Evolutionary conservation across 441 rosid species (phyloP).

Genomic region (Metrosideros polymorpha): DNA sequence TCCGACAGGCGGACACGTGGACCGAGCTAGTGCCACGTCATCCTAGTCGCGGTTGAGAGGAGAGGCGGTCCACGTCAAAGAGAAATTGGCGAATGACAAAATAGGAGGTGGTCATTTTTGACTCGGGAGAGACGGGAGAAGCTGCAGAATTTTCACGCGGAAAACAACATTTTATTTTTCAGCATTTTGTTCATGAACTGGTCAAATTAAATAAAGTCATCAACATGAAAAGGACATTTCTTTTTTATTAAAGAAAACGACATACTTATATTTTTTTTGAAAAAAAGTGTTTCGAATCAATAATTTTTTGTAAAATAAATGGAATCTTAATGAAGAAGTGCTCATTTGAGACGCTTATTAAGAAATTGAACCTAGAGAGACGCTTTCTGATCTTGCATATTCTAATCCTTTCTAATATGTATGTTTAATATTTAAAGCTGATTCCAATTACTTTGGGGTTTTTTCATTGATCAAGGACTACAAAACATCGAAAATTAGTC

Average conservation of each 20-base stretch:
- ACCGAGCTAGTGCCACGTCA: neutral
- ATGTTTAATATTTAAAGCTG: neutral
- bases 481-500: neutral
- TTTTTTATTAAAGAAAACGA: neutral
- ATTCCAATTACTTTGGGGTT: neutral
- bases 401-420: accelerated
- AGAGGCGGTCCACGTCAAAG: neutral
- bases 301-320: neutral
- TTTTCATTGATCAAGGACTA: neutral
- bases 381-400: neutral
- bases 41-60: neutral
- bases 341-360: neutral
- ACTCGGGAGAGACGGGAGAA: neutral
- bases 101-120: neutral
- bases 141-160: neutral
- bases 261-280: no score
- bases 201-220: neutral
- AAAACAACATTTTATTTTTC: neutral
- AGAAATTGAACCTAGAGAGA: neutral
- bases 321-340: accelerated
- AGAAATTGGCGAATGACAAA: neutral
- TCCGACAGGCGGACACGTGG: neutral
- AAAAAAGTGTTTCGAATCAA: neutral
- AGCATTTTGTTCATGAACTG: neutral
- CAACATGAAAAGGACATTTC: neutral